Evolutionary conservation across 148 eudicot genomes (phyloP).

Genomic region (Fagopyrum homotropicum): DNA sequence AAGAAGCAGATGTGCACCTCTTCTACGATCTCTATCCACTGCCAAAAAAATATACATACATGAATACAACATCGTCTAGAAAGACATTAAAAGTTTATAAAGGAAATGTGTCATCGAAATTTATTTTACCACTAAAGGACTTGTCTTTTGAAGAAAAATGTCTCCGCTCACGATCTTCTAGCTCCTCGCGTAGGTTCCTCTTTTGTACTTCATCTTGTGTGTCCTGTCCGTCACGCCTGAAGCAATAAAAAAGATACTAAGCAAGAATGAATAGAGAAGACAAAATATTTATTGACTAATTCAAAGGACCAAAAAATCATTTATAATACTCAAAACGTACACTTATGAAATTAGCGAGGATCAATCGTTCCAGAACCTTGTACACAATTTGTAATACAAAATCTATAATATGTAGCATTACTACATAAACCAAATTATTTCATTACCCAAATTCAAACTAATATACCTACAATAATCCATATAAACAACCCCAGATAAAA

Average conservation of each 20-base stretch:
- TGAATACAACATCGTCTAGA: background rate
- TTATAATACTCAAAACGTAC: no score
- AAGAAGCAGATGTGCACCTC: background rate
- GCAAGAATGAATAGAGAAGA: background rate
- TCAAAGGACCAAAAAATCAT: background rate
- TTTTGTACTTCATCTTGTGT: slow-evolving; percentile 72
- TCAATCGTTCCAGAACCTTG: no score
- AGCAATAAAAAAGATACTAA: background rate
- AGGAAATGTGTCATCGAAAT: background rate
- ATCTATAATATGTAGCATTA: no score
- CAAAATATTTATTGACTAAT: background rate
- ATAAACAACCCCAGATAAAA: no score
- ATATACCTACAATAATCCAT: no score
- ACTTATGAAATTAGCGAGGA: no score
- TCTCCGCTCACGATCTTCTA: slow-evolving; percentile 77
- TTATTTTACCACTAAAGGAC: slow-evolving; percentile 28
- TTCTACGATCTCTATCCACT: slow-evolving; percentile 75
- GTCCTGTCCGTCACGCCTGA: slow-evolving; percentile 81
- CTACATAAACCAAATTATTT: no score
- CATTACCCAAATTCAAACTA: no score
- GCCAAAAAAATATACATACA: slow-evolving; percentile 9
- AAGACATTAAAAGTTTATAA: background rate
- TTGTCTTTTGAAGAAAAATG: slow-evolving; percentile 31
- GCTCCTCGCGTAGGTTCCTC: slow-evolving; percentile 80
- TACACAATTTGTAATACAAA: no score